Conservation (phyloP, 2,329 filamentous ascomycete species). For the Cladobotryum protrusum region DNA sequence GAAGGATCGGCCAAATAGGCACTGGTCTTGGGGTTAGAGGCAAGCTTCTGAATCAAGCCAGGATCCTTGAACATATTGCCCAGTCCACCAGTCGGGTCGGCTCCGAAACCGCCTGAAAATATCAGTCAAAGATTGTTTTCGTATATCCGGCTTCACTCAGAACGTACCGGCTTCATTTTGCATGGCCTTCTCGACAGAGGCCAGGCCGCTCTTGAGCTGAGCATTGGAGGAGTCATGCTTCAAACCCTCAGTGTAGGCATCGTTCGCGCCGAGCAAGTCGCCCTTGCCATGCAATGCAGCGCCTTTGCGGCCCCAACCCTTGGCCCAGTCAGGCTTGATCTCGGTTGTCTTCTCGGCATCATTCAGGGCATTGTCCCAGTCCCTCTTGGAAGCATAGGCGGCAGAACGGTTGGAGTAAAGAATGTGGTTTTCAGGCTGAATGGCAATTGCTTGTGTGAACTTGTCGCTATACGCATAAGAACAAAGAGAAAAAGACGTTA, state of each 20-base stretch:
- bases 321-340: conserved; percentile 96
- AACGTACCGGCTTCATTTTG: conserved; percentile 45
- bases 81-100: conserved; percentile 69
- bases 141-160: conserved; percentile 8
- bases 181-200: conserved; percentile 81
- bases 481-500: background rate
- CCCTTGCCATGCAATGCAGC: conserved; percentile 82
- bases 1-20: conserved; percentile 69
- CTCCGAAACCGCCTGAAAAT: conserved; percentile 31
- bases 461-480: conserved; percentile 58
- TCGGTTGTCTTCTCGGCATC: conserved; percentile 92
- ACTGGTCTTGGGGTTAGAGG: conserved; percentile 89
- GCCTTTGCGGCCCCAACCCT: conserved; percentile 92
- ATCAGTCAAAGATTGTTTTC: background rate
- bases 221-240: conserved; percentile 89
- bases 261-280: conserved; percentile 75
- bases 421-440: conserved; percentile 88
- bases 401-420: conserved; percentile 96
- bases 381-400: conserved; percentile 78
- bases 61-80: conserved; percentile 93
- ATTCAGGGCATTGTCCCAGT: conserved; percentile 76
- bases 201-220: conserved; percentile 82
- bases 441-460: conserved; percentile 85
- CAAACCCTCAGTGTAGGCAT: conserved; percentile 90
- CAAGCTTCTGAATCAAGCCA: conserved; percentile 81